These are phyloP conservation scores for Fusarium illudens DNA, from an alignment of 2,329 filamentous ascomycete genomes.

Conservation along the genomic window DNA sequence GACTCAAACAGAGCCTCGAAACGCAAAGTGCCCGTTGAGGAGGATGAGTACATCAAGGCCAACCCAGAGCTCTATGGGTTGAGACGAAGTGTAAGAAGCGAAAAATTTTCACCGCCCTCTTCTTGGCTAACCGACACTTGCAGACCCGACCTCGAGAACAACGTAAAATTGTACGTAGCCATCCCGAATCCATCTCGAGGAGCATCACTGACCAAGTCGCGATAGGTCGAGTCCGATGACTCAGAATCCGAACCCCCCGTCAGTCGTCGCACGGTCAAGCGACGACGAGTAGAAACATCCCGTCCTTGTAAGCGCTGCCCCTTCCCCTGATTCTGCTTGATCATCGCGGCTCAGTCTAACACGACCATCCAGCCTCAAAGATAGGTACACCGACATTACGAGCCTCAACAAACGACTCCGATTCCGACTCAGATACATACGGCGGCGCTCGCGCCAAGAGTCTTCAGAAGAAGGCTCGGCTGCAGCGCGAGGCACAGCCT, in stretches of 20 bases:
- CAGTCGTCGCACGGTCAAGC: conserved; percentile 69
- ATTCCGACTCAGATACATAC: conserved; percentile 80
- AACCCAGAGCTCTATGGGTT: conserved; percentile 96
- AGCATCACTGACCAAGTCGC: conserved; percentile 20
- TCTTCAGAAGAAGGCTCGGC: conserved; percentile 78
- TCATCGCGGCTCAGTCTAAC: conserved; percentile 26
- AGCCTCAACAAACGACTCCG: conserved; percentile 67
- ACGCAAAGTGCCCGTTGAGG: conserved; percentile 73
- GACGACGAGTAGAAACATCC: conserved; percentile 73
- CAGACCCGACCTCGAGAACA: conserved; percentile 67
- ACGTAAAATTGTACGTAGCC: conserved; percentile 62
- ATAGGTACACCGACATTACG: conserved; percentile 64
- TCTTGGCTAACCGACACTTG: conserved; percentile 43
- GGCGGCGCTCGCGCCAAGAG: conserved; percentile 77
- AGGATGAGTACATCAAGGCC: conserved; percentile 85
- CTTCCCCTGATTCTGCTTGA: neutral
- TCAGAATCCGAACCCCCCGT: conserved; percentile 76
- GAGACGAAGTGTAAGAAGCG: conserved; percentile 81
- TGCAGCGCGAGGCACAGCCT: conserved; percentile 73
- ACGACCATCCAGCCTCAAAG: conserved; percentile 62
- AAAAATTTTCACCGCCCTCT: conserved; percentile 32
- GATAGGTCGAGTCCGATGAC: conserved; percentile 63
- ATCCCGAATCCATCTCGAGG: neutral
- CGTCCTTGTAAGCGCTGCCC: conserved; percentile 63
- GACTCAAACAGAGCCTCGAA: conserved; percentile 75